A percentile compares a stretch with the other conserved stretches of the same genome.
Conservation (phyloP, 179 eudicot genomes). For the Silene vulgaris region DNA sequence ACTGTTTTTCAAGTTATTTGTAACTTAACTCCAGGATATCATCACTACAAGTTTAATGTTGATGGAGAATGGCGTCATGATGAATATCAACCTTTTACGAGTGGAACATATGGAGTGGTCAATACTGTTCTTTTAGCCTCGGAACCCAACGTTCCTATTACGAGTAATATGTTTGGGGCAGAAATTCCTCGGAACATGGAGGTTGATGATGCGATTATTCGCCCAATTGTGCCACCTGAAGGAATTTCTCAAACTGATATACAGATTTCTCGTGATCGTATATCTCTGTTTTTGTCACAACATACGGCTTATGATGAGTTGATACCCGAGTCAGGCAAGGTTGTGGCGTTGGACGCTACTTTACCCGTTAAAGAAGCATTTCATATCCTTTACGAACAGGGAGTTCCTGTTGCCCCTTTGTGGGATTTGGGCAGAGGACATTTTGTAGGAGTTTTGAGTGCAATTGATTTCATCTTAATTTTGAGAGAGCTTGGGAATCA, state of each 20-base stretch:
- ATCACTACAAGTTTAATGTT: conserved; percentile 88
- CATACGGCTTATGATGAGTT: conserved; percentile 84
- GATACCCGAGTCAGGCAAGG: conserved; percentile 97
- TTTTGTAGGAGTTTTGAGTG: conserved; percentile 88
- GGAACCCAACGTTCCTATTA: conserved; percentile 41
- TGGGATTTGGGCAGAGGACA: conserved; percentile 76
- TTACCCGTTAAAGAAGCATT: conserved; percentile 94
- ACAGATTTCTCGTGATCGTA: conserved; percentile 66
- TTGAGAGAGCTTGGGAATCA: conserved; percentile 79
- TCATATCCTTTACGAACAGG: conserved; percentile 91
- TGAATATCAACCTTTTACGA: conserved; percentile 59
- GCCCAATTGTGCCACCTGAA: conserved; percentile 26
- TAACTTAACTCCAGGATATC: conserved; percentile 69
- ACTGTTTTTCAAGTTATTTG: conserved; percentile 66
- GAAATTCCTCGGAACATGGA: conserved; percentile 71
- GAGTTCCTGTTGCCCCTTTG: conserved; percentile 75
- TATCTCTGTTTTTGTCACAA: conserved; percentile 64
- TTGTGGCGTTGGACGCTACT: conserved; percentile 71
- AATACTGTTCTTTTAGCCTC: conserved; percentile 63
- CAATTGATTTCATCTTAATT: conserved; percentile 77
- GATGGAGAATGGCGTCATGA: conserved; percentile 98
- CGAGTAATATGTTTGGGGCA: conserved; percentile 24
- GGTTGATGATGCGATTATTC: conserved; percentile 59
- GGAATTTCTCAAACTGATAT: conserved; percentile 59
- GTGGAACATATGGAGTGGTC: conserved; percentile 62